phyloP scores from a whole-genome alignment of 1,139 yeast genomes.

The Suhomyces bokatorum region DNA sequence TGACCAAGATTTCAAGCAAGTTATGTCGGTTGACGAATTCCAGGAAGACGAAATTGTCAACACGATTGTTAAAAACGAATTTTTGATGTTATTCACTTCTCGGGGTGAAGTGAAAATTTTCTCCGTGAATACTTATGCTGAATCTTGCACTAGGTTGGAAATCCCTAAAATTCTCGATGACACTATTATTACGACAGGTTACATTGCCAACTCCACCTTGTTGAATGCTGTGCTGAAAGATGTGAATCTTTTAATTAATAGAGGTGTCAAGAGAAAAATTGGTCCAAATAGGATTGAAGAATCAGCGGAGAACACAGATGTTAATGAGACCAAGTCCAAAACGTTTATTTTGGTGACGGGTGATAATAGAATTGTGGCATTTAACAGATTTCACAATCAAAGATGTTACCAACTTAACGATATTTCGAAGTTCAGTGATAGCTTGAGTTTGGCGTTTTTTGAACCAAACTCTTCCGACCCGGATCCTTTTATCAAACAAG shows the following conservation, averaged over 20 bases:
- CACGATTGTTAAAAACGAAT: slow-evolving; percentile 53
- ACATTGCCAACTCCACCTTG: slow-evolving; percentile 51
- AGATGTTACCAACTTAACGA: slow-evolving; percentile 65
- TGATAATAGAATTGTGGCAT: slow-evolving; percentile 69
- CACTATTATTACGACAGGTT: slow-evolving; percentile 68
- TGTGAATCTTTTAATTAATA: slow-evolving; percentile 29
- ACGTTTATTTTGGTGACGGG: slow-evolving; percentile 72
- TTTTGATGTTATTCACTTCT: slow-evolving; percentile 52
- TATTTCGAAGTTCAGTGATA: slow-evolving; percentile 58
- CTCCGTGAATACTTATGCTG: slow-evolving; percentile 43
- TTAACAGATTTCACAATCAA: slow-evolving; percentile 63
- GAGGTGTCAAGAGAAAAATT: slow-evolving; percentile 36
- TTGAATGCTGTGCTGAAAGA: slow-evolving; percentile 46
- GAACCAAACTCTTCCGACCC: slow-evolving; percentile 62
- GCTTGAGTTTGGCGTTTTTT: slow-evolving; percentile 53
- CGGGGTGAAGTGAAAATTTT: slow-evolving; percentile 58
- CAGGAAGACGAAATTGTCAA: slow-evolving; percentile 52
- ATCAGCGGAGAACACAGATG: slow-evolving; percentile 2
- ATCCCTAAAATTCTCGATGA: slow-evolving; percentile 57
- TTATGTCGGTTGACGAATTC: slow-evolving; percentile 37
- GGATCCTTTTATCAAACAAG: slow-evolving; percentile 75
- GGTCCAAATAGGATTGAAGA: slow-evolving; percentile 16
- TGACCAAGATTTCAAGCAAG: slow-evolving; percentile 58
- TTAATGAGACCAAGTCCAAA: slow-evolving; percentile 40
- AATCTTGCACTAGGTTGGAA: slow-evolving; percentile 35